Base-by-base conservation (phyloP, 2,329 filamentous ascomycete species). In the Venturiaceae sp. region DNA sequence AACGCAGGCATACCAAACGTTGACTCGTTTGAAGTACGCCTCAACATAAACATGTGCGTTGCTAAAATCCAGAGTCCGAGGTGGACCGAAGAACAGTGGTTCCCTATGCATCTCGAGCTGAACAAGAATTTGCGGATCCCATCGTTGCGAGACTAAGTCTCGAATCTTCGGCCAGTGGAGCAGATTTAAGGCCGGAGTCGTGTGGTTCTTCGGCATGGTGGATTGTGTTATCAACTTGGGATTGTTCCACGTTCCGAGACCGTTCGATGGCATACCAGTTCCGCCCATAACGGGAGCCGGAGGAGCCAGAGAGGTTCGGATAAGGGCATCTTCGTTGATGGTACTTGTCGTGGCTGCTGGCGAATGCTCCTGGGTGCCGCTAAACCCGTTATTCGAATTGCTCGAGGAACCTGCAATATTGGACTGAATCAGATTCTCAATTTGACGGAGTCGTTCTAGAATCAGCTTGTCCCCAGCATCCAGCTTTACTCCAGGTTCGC, bases 391-490 rank as follows among this genome's bases (percentile, higher is more conserved):
- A 16, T 16, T 14, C 6, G 34, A 6, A 11, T 36, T 54, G 47
- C 26, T 44, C 7, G 58, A 8, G 14, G 33, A n/a, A 21, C 23
- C 28, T 19, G 36, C 54, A 28, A 58, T 28, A 80, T 75, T 63
- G 90, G 74, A 63, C 77, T 92, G 87, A n/a, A 94, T 77, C 47
- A 94, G 75, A 55, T 80, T 86, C 71, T 94, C 89, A 66, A 94
- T 92, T 57, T 87, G 84, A 65, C 81, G 83, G 36, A 94, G 77
- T 58, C 87, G 85, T 68, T 92, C 89, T 37, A 94, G 75, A 61
- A 94, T 94, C 59, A 94, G 77, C 74, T 92, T 92, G 75, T 92
- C 89, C 63, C 89, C 89, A 36, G 88, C 88, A 69, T 94, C 89
- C 9, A 94, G 81, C 73, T 94, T 94, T 76, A 92, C 89, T 2